These are phyloP conservation scores for Alternaria sp. DNA, from an alignment of 2,329 filamentous ascomycete species.

Conservation along the genomic window DNA sequence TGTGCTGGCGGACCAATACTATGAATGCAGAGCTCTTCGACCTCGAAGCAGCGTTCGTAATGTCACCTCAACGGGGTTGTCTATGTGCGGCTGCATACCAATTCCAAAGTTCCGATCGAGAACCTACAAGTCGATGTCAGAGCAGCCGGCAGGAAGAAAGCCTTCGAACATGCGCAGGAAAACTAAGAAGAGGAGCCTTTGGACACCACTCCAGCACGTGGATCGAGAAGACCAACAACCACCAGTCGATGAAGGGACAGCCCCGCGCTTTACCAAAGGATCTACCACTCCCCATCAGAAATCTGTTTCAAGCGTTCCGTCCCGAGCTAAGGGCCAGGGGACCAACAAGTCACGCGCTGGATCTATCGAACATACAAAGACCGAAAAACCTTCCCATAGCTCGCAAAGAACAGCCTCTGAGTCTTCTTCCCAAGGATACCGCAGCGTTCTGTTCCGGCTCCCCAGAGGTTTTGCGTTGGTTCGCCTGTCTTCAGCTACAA, in stretches of 20 bases:
- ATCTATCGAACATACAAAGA: not conserved
- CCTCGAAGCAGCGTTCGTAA: not conserved
- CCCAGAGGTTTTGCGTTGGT: conserved; percentile 33
- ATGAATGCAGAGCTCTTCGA: conserved; percentile 15
- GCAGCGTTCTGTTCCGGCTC: conserved; percentile 26
- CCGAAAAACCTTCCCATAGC: not conserved
- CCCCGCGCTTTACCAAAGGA: not conserved
- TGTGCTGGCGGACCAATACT: conserved; percentile 32
- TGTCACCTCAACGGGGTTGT: not conserved
- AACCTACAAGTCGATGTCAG: not conserved
- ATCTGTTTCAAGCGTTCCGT: not conserved
- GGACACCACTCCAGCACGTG: conserved; percentile 23
- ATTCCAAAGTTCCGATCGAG: not conserved
- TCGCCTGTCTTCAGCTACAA: conserved; percentile 18
- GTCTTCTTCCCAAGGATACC: not conserved
- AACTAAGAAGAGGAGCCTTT: conserved; percentile 18
- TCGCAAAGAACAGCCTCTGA: not conserved
- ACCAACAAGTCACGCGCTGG: not conserved
- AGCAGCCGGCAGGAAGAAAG: conserved; percentile 31
- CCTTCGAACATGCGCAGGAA: conserved; percentile 8
- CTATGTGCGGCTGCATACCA: not conserved
- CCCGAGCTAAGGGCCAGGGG: not conserved
- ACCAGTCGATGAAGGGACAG: not conserved
- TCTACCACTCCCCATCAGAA: not conserved
- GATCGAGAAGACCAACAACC: not conserved